A percentile compares a stretch with the other conserved stretches of the same genome.
These are phyloP conservation scores for Pestalotiopsis sp. DNA, from an alignment of 2,329 filamentous ascomycete species.

Conservation along the genomic window DNA sequence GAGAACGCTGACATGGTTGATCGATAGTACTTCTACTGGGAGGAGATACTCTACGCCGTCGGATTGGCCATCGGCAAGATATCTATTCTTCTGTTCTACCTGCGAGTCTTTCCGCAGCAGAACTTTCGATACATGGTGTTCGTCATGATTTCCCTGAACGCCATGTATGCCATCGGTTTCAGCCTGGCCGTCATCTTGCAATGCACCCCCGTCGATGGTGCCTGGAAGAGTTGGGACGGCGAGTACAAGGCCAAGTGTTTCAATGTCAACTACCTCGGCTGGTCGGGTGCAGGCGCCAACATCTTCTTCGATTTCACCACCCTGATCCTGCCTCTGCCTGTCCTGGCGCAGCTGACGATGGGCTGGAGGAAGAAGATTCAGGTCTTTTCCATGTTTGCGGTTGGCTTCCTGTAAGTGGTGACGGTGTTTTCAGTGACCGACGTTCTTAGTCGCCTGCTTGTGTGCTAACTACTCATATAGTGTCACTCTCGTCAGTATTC, in stretches of 20 bases:
- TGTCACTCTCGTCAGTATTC: slow-evolving; percentile 23
- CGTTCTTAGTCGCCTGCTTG: no score
- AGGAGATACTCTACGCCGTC: slow-evolving; percentile 7
- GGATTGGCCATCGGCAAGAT: slow-evolving; percentile 21
- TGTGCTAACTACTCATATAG: not conserved
- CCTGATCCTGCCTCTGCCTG: slow-evolving; percentile 21
- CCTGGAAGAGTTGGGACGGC: slow-evolving; percentile 24
- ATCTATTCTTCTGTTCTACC: slow-evolving; percentile 29
- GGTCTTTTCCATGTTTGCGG: slow-evolving; percentile 23
- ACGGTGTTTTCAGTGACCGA: no score
- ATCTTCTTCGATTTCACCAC: slow-evolving; percentile 21
- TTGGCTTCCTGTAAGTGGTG: slow-evolving; percentile 21
- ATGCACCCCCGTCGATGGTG: slow-evolving; percentile 21
- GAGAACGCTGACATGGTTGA: not conserved
- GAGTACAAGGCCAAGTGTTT: slow-evolving; percentile 20
- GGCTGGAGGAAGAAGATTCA: slow-evolving; percentile 21
- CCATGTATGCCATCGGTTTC: slow-evolving; percentile 18
- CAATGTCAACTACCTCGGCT: slow-evolving; percentile 22
- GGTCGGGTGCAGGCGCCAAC: slow-evolving; percentile 21
- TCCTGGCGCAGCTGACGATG: slow-evolving; percentile 19
- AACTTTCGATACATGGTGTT: slow-evolving; percentile 17
- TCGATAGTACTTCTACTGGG: slow-evolving; percentile 8
- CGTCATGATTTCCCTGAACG: slow-evolving; percentile 21
- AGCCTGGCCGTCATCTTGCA: slow-evolving; percentile 21
- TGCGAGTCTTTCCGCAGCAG: slow-evolving; percentile 22